Percentiles rank a stretch among this genome's conserved stretches.
Conservation (phyloP, 2,329 filamentous ascomycete species). For the Graphilbum fragrans region DNA sequence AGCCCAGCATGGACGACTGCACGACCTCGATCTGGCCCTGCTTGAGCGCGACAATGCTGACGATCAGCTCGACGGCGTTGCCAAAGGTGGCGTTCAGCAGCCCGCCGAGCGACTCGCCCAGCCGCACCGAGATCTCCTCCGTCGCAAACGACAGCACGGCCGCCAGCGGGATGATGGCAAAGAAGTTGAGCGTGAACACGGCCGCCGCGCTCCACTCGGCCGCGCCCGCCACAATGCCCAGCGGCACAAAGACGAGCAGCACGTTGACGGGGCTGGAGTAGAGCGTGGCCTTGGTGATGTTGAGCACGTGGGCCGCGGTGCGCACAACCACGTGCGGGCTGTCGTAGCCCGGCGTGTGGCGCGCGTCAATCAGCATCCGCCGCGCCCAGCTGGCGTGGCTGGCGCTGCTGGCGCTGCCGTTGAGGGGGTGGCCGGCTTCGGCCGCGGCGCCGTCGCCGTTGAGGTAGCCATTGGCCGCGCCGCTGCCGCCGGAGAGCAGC, state of each 20-base stretch:
- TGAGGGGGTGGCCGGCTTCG: not conserved
- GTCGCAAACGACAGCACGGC: conserved; percentile 79
- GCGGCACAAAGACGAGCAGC: conserved; percentile 59
- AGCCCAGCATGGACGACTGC: conserved; percentile 83
- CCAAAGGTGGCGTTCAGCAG: conserved; percentile 67
- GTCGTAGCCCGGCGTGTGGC: conserved; percentile 38
- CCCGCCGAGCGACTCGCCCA: conserved; percentile 64
- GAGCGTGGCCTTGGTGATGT: conserved; percentile 43
- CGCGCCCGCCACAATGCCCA: conserved; percentile 57
- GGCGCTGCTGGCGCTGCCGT: not conserved
- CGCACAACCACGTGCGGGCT: conserved; percentile 32
- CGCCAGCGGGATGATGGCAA: conserved; percentile 80
- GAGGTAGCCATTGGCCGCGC: not conserved
- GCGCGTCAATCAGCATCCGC: conserved; percentile 30
- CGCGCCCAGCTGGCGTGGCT: conserved; percentile 12
- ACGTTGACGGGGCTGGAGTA: conserved; percentile 56
- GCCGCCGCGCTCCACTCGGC: conserved; percentile 51
- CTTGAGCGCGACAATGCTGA: conserved; percentile 78
- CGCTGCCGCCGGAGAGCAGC: conserved; percentile 17
- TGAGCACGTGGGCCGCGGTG: conserved; percentile 36
- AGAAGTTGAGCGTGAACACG: conserved; percentile 68
- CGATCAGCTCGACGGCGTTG: conserved; percentile 70
- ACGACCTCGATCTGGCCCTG: conserved; percentile 81
- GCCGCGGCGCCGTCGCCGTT: conserved; percentile 2
- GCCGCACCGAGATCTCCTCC: conserved; percentile 59